Percentiles rank a stretch among this genome's conserved stretches.
These are phyloP conservation scores for Trichoderma lentiforme DNA, from an alignment of 2,329 filamentous ascomycete genomes.

Conservation along the genomic window DNA sequence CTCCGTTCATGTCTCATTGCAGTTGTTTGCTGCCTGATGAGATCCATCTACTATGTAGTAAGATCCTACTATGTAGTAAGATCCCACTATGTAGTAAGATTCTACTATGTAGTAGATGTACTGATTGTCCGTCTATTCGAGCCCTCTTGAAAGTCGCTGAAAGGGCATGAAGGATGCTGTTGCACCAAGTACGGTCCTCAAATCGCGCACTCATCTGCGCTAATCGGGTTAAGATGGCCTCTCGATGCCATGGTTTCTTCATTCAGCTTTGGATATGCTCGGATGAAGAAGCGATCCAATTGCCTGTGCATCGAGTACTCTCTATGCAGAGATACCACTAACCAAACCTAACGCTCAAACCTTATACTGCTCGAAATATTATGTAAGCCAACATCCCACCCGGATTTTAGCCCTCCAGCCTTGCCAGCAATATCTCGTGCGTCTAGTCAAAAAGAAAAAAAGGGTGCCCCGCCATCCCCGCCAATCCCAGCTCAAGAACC, in stretches of 20 bases:
- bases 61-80: neutral
- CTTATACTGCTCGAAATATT: neutral
- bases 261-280: neutral
- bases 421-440: neutral
- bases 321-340: neutral
- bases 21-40: neutral
- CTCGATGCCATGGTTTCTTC: neutral
- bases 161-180: neutral
- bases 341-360: neutral
- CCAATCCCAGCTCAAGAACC: conserved; percentile 6
- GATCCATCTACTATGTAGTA: neutral
- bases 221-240: neutral
- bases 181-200: neutral
- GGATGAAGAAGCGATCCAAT: neutral
- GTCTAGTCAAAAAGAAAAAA: neutral
- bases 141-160: neutral
- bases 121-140: neutral
- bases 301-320: neutral
- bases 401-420: neutral
- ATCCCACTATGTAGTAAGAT: neutral
- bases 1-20: neutral
- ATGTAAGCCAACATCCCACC: neutral
- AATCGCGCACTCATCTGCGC: neutral
- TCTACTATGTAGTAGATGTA: neutral
- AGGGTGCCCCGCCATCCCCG: conserved; percentile 1